These are phyloP conservation scores for Leptodermis oblonga DNA, from an alignment of 257 asterid genomes.

Conservation along the genomic window DNA sequence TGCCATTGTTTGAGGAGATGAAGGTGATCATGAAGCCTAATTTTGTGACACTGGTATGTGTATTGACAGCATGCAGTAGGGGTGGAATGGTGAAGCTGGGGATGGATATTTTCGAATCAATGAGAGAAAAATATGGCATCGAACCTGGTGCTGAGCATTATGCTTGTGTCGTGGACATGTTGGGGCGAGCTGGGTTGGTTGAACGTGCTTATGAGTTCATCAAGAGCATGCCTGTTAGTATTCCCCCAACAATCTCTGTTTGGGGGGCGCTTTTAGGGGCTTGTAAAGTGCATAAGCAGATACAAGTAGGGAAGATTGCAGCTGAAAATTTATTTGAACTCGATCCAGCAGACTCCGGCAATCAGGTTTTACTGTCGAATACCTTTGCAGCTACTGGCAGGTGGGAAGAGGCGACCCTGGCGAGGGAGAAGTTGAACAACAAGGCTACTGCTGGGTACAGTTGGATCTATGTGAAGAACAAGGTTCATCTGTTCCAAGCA, in stretches of 20 bases:
- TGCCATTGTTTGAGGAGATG: conserved; percentile 56
- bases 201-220: conserved; percentile 66
- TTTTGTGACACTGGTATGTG: conserved; percentile 68
- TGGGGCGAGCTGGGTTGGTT: conserved; percentile 80
- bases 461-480: conserved; percentile 69
- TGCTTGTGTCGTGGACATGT: conserved; percentile 87
- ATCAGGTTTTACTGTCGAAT: conserved; percentile 73
- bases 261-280: conserved; percentile 94
- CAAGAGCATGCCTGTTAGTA: conserved; percentile 52
- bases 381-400: conserved; percentile 70
- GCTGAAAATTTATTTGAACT: conserved; percentile 74
- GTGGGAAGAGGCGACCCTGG: conserved; percentile 76
- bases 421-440: conserved; percentile 78
- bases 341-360: conserved; percentile 85
- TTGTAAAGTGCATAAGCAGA: conserved; percentile 62
- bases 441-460: conserved; percentile 75
- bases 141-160: conserved; percentile 81
- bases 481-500: conserved; percentile 72
- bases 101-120: conserved; percentile 55
- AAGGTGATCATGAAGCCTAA: conserved; percentile 43
- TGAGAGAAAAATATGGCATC: conserved; percentile 50
- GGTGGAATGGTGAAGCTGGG: conserved; percentile 73
- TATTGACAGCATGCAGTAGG: conserved; percentile 83
- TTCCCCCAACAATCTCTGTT: conserved; percentile 59
- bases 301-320: conserved; percentile 65